Percentiles rank a stretch among this genome's conserved stretches.
Evolutionary conservation across 345 rosid genomes (phyloP).

Genomic region (Salix purpurea): DNA sequence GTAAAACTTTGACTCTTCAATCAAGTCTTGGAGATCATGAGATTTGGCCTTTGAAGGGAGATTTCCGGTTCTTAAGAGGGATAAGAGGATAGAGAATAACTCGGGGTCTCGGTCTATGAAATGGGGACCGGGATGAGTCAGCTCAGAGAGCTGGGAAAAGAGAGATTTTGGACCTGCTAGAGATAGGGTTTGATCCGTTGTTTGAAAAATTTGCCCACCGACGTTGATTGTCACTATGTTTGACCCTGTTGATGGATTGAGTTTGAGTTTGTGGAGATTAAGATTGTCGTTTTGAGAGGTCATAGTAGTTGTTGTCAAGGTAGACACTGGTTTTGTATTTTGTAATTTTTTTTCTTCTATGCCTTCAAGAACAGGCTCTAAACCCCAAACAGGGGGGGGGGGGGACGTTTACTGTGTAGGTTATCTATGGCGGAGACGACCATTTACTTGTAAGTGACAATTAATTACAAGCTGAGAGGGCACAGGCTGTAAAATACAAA

Average conservation of each 20-base stretch:
- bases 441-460: too few relatives aligned
- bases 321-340: conserved; percentile 7
- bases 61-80: conserved; percentile 71
- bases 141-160: conserved; percentile 45
- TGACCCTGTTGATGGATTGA: neutral
- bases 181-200: conserved; percentile 67
- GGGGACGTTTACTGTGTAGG: neutral
- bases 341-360: neutral
- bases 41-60: conserved; percentile 65
- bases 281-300: neutral
- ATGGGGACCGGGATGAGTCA: conserved; percentile 30
- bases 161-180: conserved; percentile 63
- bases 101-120: conserved; percentile 92
- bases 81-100: conserved; percentile 66
- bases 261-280: neutral
- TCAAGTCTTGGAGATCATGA: conserved; percentile 59
- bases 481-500: too few relatives aligned
- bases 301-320: conserved; percentile 1
- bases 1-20: conserved; percentile 75
- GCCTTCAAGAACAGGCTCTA: neutral
- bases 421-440: too few relatives aligned
- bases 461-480: too few relatives aligned
- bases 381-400: neutral
- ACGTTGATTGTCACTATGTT: conserved; percentile 51
- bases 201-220: conserved; percentile 76